Conservation (phyloP, 805 yeast genomes). For the Yarrowia sp. region DNA sequence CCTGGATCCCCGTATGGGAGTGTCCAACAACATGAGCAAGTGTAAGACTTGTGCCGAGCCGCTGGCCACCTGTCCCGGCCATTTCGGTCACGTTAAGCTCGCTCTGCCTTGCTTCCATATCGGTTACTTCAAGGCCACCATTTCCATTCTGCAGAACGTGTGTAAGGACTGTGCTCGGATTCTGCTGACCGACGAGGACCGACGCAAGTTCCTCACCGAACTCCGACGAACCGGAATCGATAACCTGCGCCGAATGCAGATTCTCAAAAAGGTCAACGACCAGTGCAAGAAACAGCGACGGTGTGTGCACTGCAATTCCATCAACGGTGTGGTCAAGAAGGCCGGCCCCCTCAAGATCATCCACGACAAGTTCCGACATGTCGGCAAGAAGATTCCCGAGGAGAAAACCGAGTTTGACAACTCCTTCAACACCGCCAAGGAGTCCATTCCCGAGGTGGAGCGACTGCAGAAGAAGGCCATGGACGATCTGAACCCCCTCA, state of each 20-base stretch:
- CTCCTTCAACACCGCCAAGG: conserved; percentile 73
- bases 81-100: conserved; percentile 89
- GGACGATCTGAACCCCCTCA: conserved; percentile 92
- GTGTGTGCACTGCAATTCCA: conserved; percentile 79
- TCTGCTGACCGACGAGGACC: conserved; percentile 68
- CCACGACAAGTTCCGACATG: conserved; percentile 94
- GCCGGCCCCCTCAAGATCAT: conserved; percentile 95
- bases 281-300: conserved; percentile 95
- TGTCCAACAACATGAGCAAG: conserved; percentile 77
- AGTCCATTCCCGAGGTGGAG: conserved; percentile 82
- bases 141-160: conserved; percentile 81
- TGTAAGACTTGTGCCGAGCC: conserved; percentile 91
- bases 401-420: conserved; percentile 86
- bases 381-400: conserved; percentile 82
- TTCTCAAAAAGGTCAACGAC: conserved; percentile 75
- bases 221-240: conserved; percentile 85
- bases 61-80: conserved; percentile 95
- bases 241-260: conserved; percentile 86
- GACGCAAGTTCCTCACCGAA: conserved; percentile 69
- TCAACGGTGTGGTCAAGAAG: conserved; percentile 96
- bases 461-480: conserved; percentile 79
- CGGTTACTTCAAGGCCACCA: conserved; percentile 91
- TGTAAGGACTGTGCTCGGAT: conserved; percentile 87
- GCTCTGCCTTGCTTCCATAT: conserved; percentile 97
- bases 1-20: conserved; percentile 90